Conservation (phyloP, 345 rosid species). For the Trapa bicornis region DNA sequence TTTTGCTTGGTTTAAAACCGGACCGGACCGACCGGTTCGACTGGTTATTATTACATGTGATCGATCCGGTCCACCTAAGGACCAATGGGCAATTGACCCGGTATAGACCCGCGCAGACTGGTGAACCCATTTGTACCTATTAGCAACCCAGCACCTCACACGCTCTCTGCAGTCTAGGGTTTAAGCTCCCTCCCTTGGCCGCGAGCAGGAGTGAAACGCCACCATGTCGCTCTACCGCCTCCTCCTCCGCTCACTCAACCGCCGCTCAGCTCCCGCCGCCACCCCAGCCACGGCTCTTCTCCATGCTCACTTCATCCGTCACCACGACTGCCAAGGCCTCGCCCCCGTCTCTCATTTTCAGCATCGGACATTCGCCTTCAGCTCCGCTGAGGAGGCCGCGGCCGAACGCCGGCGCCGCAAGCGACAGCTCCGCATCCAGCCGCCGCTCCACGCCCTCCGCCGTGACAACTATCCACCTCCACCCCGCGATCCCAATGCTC, state of each 20-base stretch:
- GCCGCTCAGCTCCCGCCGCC: slow-evolving; percentile 6
- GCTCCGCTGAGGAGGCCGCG: slow-evolving; percentile 93
- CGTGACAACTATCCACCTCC: slow-evolving; percentile 40
- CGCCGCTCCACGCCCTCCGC: slow-evolving; percentile 82
- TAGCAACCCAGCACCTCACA: too few species aligned
- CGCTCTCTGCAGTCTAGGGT: slow-evolving; percentile 3
- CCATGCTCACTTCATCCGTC: slow-evolving; percentile 2
- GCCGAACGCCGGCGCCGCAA: slow-evolving; percentile 89
- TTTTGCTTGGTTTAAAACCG: too few species aligned
- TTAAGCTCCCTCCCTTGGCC: not conserved
- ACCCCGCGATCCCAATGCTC: slow-evolving; percentile 82
- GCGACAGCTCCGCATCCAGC: slow-evolving; percentile 83
- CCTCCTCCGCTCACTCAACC: slow-evolving; percentile 27
- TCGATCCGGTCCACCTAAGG: too few species aligned
- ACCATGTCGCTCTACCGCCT: slow-evolving; percentile 41
- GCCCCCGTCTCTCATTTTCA: slow-evolving; percentile 13
- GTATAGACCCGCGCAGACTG: too few species aligned
- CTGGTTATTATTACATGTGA: too few species aligned
- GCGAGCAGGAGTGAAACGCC: too few species aligned
- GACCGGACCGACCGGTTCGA: too few species aligned
- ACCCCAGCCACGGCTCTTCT: slow-evolving; percentile 12
- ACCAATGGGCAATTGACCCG: too few species aligned
- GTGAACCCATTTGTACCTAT: too few species aligned
- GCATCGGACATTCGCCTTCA: slow-evolving; percentile 46
- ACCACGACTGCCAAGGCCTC: slow-evolving; percentile 4